phyloP scores from a whole-genome alignment of 129 eudicot species.

The Centrapalus pauciflorus region DNA sequence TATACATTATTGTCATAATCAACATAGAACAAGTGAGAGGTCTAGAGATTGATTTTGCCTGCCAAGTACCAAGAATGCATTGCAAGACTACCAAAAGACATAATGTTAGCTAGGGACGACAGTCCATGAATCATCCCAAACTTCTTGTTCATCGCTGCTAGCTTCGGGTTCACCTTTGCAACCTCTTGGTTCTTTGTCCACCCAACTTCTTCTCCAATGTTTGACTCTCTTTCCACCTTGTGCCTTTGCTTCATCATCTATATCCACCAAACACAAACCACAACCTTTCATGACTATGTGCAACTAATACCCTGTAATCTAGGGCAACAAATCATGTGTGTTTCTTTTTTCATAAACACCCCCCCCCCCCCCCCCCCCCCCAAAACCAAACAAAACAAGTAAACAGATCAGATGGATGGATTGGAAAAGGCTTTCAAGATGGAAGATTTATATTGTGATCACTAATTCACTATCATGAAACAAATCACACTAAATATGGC shows the following conservation, averaged over 20 bases:
- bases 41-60: conserved; percentile 71
- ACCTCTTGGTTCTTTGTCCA: conserved; percentile 88
- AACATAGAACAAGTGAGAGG: conserved; percentile 11
- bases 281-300: no score
- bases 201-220: conserved; percentile 95
- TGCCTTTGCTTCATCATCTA: conserved; percentile 99
- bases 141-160: conserved; percentile 95
- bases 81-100: conserved; percentile 90
- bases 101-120: conserved; percentile 86
- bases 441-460: no score
- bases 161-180: conserved; percentile 86
- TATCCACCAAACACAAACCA: conserved; percentile 6
- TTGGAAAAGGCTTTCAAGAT: no score
- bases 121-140: conserved; percentile 98
- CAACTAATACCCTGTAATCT: no score
- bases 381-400: no score
- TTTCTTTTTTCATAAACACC: no score
- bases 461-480: no score
- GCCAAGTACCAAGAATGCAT: conserved; percentile 98
- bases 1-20: conserved; percentile 14
- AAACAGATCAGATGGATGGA: no score
- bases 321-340: no score
- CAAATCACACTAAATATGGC: no score
- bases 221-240: conserved; percentile 88
- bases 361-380: no score